phyloP scores from a whole-genome alignment of 2,329 filamentous ascomycete genomes.

The Hortaea werneckii region DNA sequence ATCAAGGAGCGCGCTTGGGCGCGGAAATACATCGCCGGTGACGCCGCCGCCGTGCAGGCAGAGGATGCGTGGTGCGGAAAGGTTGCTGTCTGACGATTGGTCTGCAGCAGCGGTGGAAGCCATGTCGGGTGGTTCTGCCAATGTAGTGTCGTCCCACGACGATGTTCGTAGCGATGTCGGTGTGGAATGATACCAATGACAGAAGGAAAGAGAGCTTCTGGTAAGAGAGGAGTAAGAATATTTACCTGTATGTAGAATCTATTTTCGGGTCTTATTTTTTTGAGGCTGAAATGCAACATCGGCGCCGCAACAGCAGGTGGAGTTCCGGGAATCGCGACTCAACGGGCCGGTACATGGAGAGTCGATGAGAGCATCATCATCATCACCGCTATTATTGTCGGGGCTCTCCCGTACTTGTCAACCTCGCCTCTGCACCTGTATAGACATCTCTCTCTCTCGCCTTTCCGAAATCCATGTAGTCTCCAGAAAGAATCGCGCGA shows the following conservation, averaged over 20 bases:
- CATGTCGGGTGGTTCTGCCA: background rate
- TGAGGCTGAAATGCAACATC: conserved; percentile 2
- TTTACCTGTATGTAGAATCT: background rate
- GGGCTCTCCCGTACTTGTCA: too few species aligned
- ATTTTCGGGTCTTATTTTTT: background rate
- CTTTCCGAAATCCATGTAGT: too few species aligned
- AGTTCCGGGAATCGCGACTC: conserved; percentile 2
- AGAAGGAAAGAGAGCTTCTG: background rate
- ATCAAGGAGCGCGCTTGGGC: conserved; percentile 53
- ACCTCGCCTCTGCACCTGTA: too few species aligned
- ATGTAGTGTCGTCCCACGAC: too few species aligned
- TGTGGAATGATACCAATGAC: background rate
- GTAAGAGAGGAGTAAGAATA: background rate
- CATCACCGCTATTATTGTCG: too few species aligned
- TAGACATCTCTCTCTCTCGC: too few species aligned
- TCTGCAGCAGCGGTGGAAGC: background rate
- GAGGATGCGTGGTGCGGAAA: conserved; percentile 53
- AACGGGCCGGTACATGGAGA: background rate
- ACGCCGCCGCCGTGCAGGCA: conserved; percentile 74
- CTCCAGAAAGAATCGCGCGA: too few species aligned
- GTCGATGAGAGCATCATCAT: background rate
- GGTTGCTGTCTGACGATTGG: conserved; percentile 6
- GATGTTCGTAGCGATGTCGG: background rate
- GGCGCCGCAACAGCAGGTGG: conserved; percentile 2
- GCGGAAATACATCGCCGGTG: conserved; percentile 57